Base-by-base conservation (phyloP, 2,329 filamentous ascomycete species). In the Diplodia mutila region DNA sequence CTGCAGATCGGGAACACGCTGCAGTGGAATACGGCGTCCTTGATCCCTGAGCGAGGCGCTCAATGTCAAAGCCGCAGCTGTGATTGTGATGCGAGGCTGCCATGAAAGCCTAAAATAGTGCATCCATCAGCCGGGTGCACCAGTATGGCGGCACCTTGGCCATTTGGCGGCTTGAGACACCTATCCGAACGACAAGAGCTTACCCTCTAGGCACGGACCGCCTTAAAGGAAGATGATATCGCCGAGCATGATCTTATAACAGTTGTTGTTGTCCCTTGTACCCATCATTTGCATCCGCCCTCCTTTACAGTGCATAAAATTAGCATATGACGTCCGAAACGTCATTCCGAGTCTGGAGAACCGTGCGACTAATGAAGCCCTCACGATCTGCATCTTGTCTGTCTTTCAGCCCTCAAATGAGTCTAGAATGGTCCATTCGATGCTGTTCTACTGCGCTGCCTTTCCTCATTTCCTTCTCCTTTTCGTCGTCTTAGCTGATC, bases 121-220 rank as follows among this genome's bases (percentile, higher is more conserved):
- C 57, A 34, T 23, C n/a, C 39, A 34, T 25, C 25, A 34, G 39
- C 39, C 27, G 34, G 27, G 46, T 46, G 46, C 59, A 51, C 59
- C 46, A 25, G 46, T 46, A 51, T 37, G 29, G 39, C 23, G 21
- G 46, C 46, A 37, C 29, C 59, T 63, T 37, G 59, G 29, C 59
- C 39, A 14, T 23, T 11, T 12, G 27, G 42, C 59, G 21, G 59
- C 59, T 32, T 51, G 59, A 63, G 49, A 63, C 59, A 29, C 46
- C 46, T 51, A 25, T 27, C 46, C 27, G 29, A 32, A 42, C 18
- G 3, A 34, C 27, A 23, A 29, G 49, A 51, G 42, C 59, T 63
- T 37, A 63, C 42, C 18, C 9, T 51, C 18, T n/a, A 18, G 25
- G n/a, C 57, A n/a, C 57, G 42, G 59, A 51, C 34, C 46, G 25